Conservation (phyloP, 2,329 filamentous ascomycete genomes). For the Incumbomyces delicatus region DNA sequence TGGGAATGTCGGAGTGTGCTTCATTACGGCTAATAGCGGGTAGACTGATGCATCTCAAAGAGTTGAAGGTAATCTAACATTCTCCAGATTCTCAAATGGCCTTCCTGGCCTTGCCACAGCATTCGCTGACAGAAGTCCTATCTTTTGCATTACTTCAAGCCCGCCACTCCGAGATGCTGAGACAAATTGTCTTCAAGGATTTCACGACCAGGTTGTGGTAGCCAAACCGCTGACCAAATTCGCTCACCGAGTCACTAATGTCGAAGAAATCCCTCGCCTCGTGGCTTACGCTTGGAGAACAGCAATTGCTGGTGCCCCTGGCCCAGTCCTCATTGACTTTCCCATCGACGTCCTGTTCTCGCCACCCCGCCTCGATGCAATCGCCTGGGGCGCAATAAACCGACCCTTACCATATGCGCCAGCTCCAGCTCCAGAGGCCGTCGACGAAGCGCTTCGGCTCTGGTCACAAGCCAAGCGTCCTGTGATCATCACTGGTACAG, state of each 20-base stretch:
- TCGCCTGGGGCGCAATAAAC: conserved; percentile 34
- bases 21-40: conserved; percentile 42
- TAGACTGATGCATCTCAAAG: conserved; percentile 16
- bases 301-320: conserved; percentile 32
- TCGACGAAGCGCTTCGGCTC: conserved; percentile 26
- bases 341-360: conserved; percentile 35
- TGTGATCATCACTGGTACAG: conserved; percentile 35
- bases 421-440: conserved; percentile 28
- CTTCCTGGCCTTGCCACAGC: conserved; percentile 39
- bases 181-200: conserved; percentile 38
- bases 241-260: conserved; percentile 34
- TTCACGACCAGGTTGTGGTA: conserved; percentile 38
- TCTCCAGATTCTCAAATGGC: conserved; percentile 35
- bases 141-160: conserved; percentile 38
- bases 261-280: conserved; percentile 38
- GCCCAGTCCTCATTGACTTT: conserved; percentile 23
- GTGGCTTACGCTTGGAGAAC: conserved; percentile 33
- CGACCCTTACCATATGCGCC: conserved; percentile 27
- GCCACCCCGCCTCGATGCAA: conserved; percentile 27
- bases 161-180: conserved; percentile 37
- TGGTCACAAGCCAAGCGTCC: conserved; percentile 29
- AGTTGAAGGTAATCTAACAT: not conserved
- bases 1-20: conserved; percentile 36
- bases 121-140: conserved; percentile 35
- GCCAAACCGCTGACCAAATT: conserved; percentile 38